Conservation (phyloP, 2,329 filamentous ascomycete species). For the Penicillium fuscoglaucum region DNA sequence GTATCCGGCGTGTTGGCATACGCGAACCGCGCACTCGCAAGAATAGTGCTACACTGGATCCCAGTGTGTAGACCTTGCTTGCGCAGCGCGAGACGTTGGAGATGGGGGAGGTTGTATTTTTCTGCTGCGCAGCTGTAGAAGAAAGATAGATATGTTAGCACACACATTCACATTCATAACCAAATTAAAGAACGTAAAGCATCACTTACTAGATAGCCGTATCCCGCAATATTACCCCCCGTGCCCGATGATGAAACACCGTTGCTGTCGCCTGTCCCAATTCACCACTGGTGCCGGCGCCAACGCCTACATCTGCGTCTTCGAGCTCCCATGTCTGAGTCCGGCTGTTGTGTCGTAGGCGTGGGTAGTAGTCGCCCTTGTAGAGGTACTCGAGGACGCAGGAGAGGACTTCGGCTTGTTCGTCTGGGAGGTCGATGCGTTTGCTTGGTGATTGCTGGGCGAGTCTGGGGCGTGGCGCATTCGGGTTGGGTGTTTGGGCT, state of each 20-base stretch:
- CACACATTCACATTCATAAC: not conserved
- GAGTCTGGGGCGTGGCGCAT: constrained; percentile 7
- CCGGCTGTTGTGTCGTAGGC: constrained; percentile 77
- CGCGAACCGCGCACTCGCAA: constrained; percentile 83
- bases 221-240: constrained; percentile 75
- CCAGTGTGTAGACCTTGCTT: constrained; percentile 88
- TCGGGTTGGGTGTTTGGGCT: constrained; percentile 47
- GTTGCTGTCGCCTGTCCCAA: constrained; percentile 58
- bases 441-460: constrained; percentile 50
- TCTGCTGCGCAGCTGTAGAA: constrained; percentile 69
- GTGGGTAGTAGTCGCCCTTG: constrained; percentile 90
- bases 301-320: constrained; percentile 50
- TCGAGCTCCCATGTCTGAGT: constrained; percentile 82
- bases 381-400: constrained; percentile 88
- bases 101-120: constrained; percentile 76
- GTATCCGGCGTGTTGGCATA: constrained; percentile 86
- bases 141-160: not conserved
- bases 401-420: constrained; percentile 88
- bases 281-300: not conserved
- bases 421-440: constrained; percentile 76
- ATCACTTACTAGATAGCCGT: constrained; percentile 73
- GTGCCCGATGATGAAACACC: constrained; percentile 65
- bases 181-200: too few species aligned
- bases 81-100: constrained; percentile 79
- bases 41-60: constrained; percentile 80